Evolutionary conservation across 805 yeast genomes (phyloP), one percentile per base, ranked within the genome.

Genomic region (Saccharomycopsis lassenensis): DNA sequence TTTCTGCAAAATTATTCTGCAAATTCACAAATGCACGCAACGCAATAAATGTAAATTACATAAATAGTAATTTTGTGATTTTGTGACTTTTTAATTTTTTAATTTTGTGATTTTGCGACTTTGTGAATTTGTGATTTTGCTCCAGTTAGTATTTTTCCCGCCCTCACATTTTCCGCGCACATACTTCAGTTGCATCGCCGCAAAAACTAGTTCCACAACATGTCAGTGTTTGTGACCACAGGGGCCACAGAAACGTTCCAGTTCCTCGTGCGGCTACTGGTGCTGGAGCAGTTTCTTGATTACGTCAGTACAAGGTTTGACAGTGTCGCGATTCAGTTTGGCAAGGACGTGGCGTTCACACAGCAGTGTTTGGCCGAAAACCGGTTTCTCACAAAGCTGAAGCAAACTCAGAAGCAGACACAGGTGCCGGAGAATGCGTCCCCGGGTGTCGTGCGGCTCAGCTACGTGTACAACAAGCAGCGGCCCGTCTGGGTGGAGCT

Each of bases 201-300:
- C n/a, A 6, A 27, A 5, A 6, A 25, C 16, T 25, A 11, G 28
- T 5, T 25, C 10, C n/a, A 7, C 28, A 31, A 8, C 16, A 35
- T 37, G 20, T 39, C 52, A 0, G 33, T 59, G 2, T 58, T 87
- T 23, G 77, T 87, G 4, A 78, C 93, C 0, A 80, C 93, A 3
- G 97, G 97, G 1, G 96, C 95, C 2, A 87, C 96, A 0, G 87
- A 81, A 15, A 79, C 94, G 0, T 89, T 89, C 52, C 63, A 66
- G 7, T 58, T 51, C 12, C 66, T 89, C 11, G 55, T 89, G 1
- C 54, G 54, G n/a, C 52, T 62, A 6, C 55, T 71, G 0, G 45
- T 74, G 5, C 39, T 52, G 5, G 36, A 43, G 0, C 36, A 47
- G 2, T 67, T 76, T 24, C 44, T 71, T 0, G 29, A 48, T 0